Conservation (phyloP, 1,284 basidiomycete genomes). For the Apiotrichum sp. region DNA sequence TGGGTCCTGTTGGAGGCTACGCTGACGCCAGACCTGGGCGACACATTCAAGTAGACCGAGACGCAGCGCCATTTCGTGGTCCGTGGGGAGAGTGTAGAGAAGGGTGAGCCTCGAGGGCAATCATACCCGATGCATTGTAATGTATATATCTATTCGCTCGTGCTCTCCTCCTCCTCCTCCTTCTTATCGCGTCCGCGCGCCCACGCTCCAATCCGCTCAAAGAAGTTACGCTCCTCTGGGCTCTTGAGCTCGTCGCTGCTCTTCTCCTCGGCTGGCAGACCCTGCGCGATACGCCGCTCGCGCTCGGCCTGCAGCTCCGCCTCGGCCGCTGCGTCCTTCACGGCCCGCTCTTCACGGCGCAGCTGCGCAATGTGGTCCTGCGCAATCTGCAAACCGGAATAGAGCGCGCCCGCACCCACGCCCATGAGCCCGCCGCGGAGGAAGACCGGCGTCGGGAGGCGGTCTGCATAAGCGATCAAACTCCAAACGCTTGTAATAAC, state of each 20-base stretch:
- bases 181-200: not conserved
- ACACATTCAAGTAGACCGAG: slow-evolving; percentile 18
- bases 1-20: slow-evolving; percentile 10
- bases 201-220: not conserved
- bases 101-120: too few species aligned
- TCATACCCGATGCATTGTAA: not conserved
- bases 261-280: not conserved
- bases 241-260: not conserved
- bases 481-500: slow-evolving; percentile 10
- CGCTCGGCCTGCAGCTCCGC: not conserved
- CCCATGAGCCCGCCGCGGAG: slow-evolving; percentile 34
- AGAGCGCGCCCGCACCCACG: slow-evolving; percentile 28
- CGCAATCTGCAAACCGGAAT: slow-evolving; percentile 30
- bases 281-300: not conserved
- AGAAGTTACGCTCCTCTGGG: not conserved
- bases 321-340: slow-evolving; percentile 5
- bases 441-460: slow-evolving; percentile 36
- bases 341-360: slow-evolving; percentile 11
- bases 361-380: slow-evolving; percentile 30
- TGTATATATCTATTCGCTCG: not conserved
- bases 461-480: slow-evolving; percentile 22
- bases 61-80: too few species aligned
- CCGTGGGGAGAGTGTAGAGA: too few species aligned
- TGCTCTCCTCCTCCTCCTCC: not conserved
- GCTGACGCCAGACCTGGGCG: slow-evolving; percentile 32